A percentile compares a stretch with the other conserved stretches of the same genome.
Conservation (phyloP, 2,329 filamentous ascomycete genomes). For the Neurospora crassa region DNA sequence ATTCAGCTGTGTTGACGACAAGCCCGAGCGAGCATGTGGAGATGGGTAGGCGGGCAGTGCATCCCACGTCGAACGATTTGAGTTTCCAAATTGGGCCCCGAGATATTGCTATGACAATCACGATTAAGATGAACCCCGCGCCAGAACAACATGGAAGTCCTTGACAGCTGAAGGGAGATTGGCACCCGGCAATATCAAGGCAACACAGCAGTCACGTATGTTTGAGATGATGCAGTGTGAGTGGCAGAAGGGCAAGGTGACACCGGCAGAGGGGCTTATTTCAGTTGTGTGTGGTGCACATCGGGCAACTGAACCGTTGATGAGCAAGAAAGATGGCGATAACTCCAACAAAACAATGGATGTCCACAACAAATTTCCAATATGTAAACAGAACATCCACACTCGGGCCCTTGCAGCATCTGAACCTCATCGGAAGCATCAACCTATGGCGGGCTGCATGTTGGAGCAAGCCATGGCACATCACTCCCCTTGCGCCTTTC, state of each 20-base stretch:
- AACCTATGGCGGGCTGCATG: background rate
- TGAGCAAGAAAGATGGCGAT: background rate
- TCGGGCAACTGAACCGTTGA: background rate
- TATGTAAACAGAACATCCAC: background rate
- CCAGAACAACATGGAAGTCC: background rate
- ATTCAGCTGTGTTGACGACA: background rate
- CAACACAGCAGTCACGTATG: background rate
- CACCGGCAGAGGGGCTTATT: background rate
- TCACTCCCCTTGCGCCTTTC: background rate
- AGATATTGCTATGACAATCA: background rate
- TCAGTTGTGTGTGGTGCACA: background rate
- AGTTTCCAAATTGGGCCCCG: background rate
- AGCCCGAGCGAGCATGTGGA: background rate
- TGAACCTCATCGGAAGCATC: background rate
- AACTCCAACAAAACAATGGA: background rate
- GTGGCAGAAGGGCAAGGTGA: background rate
- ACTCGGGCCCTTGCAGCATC: background rate
- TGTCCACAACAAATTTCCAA: background rate
- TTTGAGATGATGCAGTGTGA: background rate
- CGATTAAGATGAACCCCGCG: background rate
- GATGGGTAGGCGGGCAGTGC: background rate
- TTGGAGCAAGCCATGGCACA: background rate
- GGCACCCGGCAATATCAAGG: background rate
- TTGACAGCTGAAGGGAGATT: background rate
- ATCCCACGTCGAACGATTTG: background rate